phyloP scores from a whole-genome alignment of 768 basidiomycete species.

The Hygrophoropsis aurantiaca region DNA sequence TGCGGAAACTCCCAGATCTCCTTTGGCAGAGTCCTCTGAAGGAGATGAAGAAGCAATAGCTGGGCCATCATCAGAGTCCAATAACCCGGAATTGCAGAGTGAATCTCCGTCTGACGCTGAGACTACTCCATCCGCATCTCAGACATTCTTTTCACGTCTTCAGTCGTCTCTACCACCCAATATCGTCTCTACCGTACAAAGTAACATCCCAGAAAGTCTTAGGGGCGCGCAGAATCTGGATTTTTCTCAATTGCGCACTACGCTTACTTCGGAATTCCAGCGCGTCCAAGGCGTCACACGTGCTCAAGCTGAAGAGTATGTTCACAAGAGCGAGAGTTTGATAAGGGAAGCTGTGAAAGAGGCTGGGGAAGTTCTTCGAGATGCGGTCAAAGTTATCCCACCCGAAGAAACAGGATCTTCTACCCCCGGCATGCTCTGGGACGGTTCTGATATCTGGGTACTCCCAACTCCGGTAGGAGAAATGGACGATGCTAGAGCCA shows the following conservation, averaged over 20 bases:
- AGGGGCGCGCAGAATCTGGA: conserved; percentile 66
- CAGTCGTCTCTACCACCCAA: conserved; percentile 76
- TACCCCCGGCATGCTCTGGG: conserved; percentile 58
- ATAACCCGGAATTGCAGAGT: conserved; percentile 19
- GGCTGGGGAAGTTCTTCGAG: conserved; percentile 77
- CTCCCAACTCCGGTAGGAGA: conserved; percentile 41
- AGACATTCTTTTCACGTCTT: conserved; percentile 63
- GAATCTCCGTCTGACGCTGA: conserved; percentile 16
- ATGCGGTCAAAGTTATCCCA: conserved; percentile 91
- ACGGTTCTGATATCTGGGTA: conserved; percentile 87
- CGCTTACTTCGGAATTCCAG: conserved; percentile 64
- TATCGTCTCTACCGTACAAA: conserved; percentile 66
- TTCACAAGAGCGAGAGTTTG: conserved; percentile 68
- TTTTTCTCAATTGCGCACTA: conserved; percentile 63
- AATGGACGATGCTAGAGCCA: conserved; percentile 20
- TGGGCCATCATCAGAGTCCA: conserved; percentile 25
- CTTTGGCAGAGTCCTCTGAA: conserved; percentile 3
- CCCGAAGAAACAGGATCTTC: conserved; percentile 52
- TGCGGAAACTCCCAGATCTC: conserved; percentile 24
- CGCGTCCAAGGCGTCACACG: conserved; percentile 73
- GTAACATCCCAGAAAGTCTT: conserved; percentile 64
- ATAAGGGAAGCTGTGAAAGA: conserved; percentile 73
- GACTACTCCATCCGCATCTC: conserved; percentile 28
- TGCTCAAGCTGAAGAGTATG: conserved; percentile 83
- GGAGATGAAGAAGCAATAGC: conserved; percentile 15